phyloP scores from a whole-genome alignment of 2,329 filamentous ascomycete species.

The Cladosporium velox region DNA sequence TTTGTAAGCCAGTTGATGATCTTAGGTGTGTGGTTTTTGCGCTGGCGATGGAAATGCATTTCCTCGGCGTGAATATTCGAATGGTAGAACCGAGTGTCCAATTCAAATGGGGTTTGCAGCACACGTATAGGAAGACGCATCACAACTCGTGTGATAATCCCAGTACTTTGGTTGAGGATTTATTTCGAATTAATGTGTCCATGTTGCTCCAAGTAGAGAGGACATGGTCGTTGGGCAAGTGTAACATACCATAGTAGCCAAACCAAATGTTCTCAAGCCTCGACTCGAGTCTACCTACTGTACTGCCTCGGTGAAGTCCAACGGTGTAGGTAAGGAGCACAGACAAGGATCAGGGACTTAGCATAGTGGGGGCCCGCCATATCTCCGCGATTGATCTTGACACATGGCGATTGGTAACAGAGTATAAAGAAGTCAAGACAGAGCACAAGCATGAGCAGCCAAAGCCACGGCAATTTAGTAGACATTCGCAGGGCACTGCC shows the following conservation, averaged over 20 bases:
- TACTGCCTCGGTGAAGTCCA: not conserved
- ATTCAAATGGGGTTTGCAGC: too few relatives aligned
- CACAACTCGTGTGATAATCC: too few relatives aligned
- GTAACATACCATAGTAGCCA: not conserved
- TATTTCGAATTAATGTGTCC: not conserved
- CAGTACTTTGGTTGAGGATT: too few relatives aligned
- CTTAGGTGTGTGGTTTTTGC: too few relatives aligned
- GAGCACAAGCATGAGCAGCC: not conserved
- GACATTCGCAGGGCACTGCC: not conserved
- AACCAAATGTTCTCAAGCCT: not conserved
- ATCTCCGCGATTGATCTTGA: not conserved
- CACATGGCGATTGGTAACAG: slow-evolving; percentile 1
- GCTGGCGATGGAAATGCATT: too few relatives aligned
- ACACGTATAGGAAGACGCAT: too few relatives aligned
- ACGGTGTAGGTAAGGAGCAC: too few relatives aligned
- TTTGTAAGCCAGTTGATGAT: too few relatives aligned
- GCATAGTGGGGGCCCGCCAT: slow-evolving; percentile 5
- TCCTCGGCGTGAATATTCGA: too few relatives aligned
- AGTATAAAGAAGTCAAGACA: not conserved
- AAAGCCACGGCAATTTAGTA: not conserved
- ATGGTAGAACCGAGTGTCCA: too few relatives aligned
- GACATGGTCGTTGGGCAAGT: too few relatives aligned
- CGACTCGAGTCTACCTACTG: not conserved
- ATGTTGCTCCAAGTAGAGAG: too few relatives aligned
- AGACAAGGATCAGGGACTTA: not conserved